Percentiles rank a stretch among this genome's conserved stretches.
Evolutionary conservation across 164 flowering plant species (phyloP).

Genomic region (Litsea cubeba): DNA sequence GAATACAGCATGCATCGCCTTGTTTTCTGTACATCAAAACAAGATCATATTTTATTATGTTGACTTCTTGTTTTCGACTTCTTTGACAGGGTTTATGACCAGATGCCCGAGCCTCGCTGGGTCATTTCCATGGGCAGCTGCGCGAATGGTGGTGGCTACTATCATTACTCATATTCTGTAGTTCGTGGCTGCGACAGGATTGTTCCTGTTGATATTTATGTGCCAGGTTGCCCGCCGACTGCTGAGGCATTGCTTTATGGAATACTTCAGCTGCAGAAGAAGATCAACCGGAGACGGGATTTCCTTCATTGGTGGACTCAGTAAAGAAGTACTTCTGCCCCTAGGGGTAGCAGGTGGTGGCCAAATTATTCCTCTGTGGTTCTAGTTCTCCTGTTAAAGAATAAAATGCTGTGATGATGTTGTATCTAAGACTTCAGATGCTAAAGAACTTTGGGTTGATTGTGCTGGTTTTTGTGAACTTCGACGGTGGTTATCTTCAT

Average conservation of each 20-base stretch:
- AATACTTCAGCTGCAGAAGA: slow-evolving; percentile 93
- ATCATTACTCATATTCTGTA: slow-evolving; percentile 96
- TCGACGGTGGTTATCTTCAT: too few relatives aligned
- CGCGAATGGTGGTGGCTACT: slow-evolving; percentile 99
- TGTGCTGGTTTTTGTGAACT: too few relatives aligned
- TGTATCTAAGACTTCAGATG: too few relatives aligned
- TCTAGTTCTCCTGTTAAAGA: neutral
- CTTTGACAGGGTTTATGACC: slow-evolving; percentile 85
- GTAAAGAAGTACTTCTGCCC: slow-evolving; percentile 22
- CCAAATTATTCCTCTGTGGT: neutral
- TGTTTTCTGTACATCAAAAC: neutral
- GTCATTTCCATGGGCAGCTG: slow-evolving; percentile 99
- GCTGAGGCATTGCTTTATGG: slow-evolving; percentile 97
- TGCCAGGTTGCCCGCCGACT: slow-evolving; percentile 98
- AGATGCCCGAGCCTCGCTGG: slow-evolving; percentile 99
- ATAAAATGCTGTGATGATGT: neutral
- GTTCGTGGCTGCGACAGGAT: slow-evolving; percentile 97
- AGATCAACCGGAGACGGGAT: slow-evolving; percentile 91
- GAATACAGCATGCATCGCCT: neutral
- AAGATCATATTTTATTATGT: neutral
- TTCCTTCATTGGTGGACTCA: slow-evolving; percentile 95
- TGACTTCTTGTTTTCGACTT: slow-evolving; percentile 29
- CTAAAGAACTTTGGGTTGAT: too few relatives aligned
- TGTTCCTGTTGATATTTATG: slow-evolving; percentile 96
- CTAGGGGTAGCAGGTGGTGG: neutral